phyloP scores from a whole-genome alignment of 1,139 yeast genomes.

The Kazachstania sp. region DNA sequence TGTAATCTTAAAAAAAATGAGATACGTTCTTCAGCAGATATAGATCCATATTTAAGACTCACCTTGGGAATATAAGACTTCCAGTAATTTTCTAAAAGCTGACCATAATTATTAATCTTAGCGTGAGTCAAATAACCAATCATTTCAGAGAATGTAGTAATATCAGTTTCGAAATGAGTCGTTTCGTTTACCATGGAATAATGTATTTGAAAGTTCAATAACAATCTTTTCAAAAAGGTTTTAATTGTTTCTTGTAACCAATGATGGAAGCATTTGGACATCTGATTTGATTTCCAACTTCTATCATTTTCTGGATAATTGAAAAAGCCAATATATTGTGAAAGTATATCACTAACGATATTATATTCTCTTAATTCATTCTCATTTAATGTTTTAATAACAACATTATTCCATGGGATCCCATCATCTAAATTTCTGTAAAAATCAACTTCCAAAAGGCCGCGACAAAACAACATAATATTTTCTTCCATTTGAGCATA shows the following conservation, averaged over 20 bases:
- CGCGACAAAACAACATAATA: no score
- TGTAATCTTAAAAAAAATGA: neutral
- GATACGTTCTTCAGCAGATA: neutral
- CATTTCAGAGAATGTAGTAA: neutral
- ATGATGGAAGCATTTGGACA: slow-evolving; percentile 6
- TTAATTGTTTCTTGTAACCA: slow-evolving; percentile 11
- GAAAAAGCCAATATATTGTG: neutral
- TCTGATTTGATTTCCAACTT: neutral
- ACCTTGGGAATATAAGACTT: neutral
- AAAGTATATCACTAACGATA: neutral
- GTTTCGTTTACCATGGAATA: slow-evolving; percentile 6
- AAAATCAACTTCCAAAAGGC: slow-evolving; percentile 8
- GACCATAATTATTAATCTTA: neutral
- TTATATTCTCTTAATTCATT: neutral
- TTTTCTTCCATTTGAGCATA: no score
- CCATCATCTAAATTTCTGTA: neutral
- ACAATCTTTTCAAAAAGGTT: slow-evolving; percentile 17
- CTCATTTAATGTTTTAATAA: neutral
- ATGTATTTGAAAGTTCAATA: slow-evolving; percentile 11
- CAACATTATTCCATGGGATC: neutral
- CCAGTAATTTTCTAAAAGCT: neutral
- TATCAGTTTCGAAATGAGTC: neutral
- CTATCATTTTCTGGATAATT: neutral
- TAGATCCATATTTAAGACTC: neutral
- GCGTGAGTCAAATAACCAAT: neutral